A percentile compares a stretch with the other conserved stretches of the same genome.
Evolutionary conservation across 129 eudicot genomes (phyloP).

Genomic region (Smallanthus sonchifolius): DNA sequence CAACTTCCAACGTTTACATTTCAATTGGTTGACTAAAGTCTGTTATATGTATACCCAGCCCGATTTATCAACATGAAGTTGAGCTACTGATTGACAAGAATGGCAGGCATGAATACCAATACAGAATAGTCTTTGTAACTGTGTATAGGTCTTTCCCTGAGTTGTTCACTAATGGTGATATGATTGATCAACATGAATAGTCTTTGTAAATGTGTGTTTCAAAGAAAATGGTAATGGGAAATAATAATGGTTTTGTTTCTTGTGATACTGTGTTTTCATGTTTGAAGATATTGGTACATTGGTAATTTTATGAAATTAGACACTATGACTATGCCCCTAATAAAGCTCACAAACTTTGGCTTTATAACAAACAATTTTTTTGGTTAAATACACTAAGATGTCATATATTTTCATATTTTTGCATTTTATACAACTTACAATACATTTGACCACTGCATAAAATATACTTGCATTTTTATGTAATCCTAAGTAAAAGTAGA

Average conservation of each 20-base stretch:
- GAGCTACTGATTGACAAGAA: slow-evolving; percentile 9
- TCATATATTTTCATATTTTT: too few relatives aligned
- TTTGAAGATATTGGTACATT: neutral
- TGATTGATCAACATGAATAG: neutral
- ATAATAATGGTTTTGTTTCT: neutral
- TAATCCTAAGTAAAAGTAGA: too few relatives aligned
- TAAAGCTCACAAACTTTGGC: neutral
- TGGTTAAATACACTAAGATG: too few relatives aligned
- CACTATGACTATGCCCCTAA: neutral
- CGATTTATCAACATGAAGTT: neutral
- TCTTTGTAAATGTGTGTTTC: slow-evolving; percentile 1
- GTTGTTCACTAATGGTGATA: neutral
- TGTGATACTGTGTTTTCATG: slow-evolving; percentile 6
- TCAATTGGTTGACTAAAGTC: neutral
- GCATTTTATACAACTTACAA: too few relatives aligned
- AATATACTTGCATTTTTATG: too few relatives aligned
- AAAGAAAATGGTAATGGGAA: neutral
- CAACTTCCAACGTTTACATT: neutral
- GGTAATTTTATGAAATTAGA: neutral
- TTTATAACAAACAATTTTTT: too few relatives aligned
- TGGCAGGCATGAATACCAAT: neutral
- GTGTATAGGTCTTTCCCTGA: neutral
- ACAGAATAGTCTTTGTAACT: slow-evolving; percentile 5
- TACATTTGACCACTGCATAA: too few relatives aligned
- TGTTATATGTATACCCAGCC: neutral